These are phyloP conservation scores for Hypomyces rosellus DNA, from an alignment of 2,329 filamentous ascomycete species.

Conservation along the genomic window DNA sequence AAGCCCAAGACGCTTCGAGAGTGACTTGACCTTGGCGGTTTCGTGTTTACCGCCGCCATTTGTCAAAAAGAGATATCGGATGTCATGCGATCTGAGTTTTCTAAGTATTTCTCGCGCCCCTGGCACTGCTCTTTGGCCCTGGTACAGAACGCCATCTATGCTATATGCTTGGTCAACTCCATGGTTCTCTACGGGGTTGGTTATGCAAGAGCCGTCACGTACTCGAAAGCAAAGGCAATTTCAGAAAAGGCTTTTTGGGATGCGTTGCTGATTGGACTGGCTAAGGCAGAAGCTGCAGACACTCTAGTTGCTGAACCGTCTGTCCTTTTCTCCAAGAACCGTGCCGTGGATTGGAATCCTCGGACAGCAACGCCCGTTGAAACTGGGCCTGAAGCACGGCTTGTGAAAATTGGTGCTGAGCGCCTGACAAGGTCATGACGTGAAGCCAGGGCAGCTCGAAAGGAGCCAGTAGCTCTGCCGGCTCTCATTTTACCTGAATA, in stretches of 20 bases:
- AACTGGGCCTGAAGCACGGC: background rate
- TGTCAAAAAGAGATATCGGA: conserved; percentile 91
- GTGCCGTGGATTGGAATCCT: background rate
- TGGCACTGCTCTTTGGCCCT: conserved; percentile 70
- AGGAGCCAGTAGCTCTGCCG: background rate
- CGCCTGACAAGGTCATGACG: background rate
- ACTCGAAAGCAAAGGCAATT: conserved; percentile 34
- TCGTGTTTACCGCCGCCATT: conserved; percentile 91
- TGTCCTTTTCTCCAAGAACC: background rate
- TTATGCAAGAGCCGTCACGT: conserved; percentile 10
- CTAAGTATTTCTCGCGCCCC: conserved; percentile 68
- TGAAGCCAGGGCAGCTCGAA: background rate
- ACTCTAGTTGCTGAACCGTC: background rate
- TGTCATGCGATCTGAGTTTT: conserved; percentile 64
- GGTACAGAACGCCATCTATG: conserved; percentile 93
- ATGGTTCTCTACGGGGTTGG: background rate
- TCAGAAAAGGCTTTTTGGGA: conserved; percentile 24
- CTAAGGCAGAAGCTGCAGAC: background rate
- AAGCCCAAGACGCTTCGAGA: conserved; percentile 27
- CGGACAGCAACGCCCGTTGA: background rate
- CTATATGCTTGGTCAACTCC: conserved; percentile 20
- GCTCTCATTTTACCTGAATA: too few relatives aligned
- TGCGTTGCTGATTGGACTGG: conserved; percentile 8
- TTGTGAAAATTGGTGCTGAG: background rate
- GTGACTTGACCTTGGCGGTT: conserved; percentile 29